These are phyloP conservation scores for Paraphysoderma sedebokerense DNA, from an alignment of 371 early-diverging fungal species.

Conservation along the genomic window DNA sequence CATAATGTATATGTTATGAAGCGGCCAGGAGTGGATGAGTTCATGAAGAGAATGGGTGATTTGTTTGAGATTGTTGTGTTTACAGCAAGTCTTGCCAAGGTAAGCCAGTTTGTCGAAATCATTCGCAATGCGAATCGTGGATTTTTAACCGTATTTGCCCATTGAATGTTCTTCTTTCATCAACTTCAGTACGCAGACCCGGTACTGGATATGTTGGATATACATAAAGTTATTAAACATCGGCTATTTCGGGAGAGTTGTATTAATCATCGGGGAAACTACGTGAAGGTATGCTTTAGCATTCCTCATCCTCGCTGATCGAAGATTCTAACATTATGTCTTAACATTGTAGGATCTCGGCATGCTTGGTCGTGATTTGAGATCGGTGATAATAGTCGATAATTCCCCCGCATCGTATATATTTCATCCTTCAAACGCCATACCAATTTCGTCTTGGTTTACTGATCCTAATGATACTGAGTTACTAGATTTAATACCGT, in stretches of 20 bases:
- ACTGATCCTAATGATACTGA: constrained; percentile 90
- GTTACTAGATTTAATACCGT: constrained; percentile 77
- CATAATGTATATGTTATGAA: constrained; percentile 91
- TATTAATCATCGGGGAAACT: constrained; percentile 80
- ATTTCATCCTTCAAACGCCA: constrained; percentile 86
- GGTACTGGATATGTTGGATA: constrained; percentile 83
- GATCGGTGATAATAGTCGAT: constrained; percentile 64
- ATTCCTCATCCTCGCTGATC: not conserved
- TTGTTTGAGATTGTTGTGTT: constrained; percentile 88
- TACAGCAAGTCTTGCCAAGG: constrained; percentile 88
- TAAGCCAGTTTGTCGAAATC: too few species aligned
- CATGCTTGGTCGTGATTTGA: constrained; percentile 68
- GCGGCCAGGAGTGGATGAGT: constrained; percentile 86
- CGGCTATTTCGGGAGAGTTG: constrained; percentile 93
- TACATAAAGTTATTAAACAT: constrained; percentile 62
- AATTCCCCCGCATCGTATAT: constrained; percentile 87
- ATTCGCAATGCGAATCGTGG: not conserved
- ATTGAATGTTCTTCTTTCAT: constrained; percentile 1
- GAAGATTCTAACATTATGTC: not conserved
- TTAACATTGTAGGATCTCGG: constrained; percentile 40
- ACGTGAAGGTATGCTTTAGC: constrained; percentile 65
- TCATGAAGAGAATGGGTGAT: constrained; percentile 68
- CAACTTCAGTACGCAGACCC: constrained; percentile 83
- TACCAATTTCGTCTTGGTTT: constrained; percentile 93
- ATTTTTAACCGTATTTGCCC: not conserved